Evolutionary conservation across 768 basidiomycete genomes (phyloP).

Genomic region (Leucocoprinus leucothites): DNA sequence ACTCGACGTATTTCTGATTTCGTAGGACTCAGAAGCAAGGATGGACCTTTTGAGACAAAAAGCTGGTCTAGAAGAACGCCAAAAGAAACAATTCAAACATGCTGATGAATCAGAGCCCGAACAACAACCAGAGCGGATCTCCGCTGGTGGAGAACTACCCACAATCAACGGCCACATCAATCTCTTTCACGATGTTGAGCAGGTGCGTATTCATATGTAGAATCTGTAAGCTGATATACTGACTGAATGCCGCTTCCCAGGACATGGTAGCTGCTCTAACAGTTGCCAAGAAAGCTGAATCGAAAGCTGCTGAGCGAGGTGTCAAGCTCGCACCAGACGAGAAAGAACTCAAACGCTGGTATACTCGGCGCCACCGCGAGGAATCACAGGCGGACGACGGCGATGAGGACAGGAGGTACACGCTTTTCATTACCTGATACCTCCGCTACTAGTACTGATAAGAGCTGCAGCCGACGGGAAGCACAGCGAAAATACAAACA

Average conservation of each 20-base stretch:
- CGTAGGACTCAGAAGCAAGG: constrained; percentile 78
- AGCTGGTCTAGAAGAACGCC: constrained; percentile 40
- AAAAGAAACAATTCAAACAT: constrained; percentile 35
- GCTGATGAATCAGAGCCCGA: constrained; percentile 33
- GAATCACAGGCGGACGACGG: constrained; percentile 25
- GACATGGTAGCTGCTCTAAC: constrained; percentile 40
- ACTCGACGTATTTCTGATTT: constrained; percentile 11
- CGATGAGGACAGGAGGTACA: constrained; percentile 38
- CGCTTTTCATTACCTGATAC: neutral
- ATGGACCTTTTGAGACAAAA: constrained; percentile 61
- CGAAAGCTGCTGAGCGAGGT: constrained; percentile 64
- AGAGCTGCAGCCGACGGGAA: constrained; percentile 51
- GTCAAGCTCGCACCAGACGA: constrained; percentile 68
- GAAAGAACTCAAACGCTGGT: constrained; percentile 84
- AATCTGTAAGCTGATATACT: too few species aligned
- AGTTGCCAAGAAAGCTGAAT: constrained; percentile 44
- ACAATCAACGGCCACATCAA: constrained; percentile 73
- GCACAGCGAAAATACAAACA: constrained; percentile 56
- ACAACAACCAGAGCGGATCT: constrained; percentile 5
- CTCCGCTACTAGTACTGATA: neutral
- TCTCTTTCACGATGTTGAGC: constrained; percentile 79
- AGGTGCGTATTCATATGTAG: constrained; percentile 45
- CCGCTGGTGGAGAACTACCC: constrained; percentile 32
- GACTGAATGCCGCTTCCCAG: constrained; percentile 22
- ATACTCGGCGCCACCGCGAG: constrained; percentile 34